Conservation (phyloP, 1,139 yeast species). For the Wickerhamomyces sp. region DNA sequence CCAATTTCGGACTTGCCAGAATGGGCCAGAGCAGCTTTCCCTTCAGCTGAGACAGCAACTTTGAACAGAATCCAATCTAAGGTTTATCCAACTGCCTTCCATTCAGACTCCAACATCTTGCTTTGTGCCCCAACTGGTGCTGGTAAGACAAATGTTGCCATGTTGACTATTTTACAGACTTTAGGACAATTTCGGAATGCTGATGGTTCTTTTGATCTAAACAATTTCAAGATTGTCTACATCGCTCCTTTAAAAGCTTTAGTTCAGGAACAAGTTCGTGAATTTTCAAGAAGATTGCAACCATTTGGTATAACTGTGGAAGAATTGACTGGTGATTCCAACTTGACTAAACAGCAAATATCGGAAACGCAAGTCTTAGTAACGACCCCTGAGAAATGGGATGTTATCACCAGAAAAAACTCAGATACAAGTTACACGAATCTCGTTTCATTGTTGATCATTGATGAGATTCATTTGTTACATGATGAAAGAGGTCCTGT, state of each 20-base stretch:
- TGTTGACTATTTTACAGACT: constrained; percentile 66
- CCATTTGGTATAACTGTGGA: constrained; percentile 69
- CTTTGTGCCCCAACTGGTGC: constrained; percentile 99
- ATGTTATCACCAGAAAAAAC: constrained; percentile 81
- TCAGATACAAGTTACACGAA: constrained; percentile 58
- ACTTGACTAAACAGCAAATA: constrained; percentile 72
- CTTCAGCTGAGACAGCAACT: constrained; percentile 55
- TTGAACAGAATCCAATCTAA: constrained; percentile 82
- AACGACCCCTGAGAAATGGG: constrained; percentile 98
- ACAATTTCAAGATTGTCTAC: constrained; percentile 73
- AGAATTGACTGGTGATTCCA: constrained; percentile 90
- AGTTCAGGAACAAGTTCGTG: constrained; percentile 92
- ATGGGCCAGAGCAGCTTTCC: constrained; percentile 82
- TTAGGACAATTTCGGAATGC: constrained; percentile 47
- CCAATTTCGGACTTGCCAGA: constrained; percentile 61
- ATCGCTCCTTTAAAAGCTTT: constrained; percentile 93
- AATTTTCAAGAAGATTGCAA: constrained; percentile 66
- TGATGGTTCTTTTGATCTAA: constrained; percentile 45
- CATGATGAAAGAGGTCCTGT: constrained; percentile 98
- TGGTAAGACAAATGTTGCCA: constrained; percentile 95
- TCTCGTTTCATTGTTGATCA: constrained; percentile 67
- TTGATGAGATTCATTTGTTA: constrained; percentile 89
- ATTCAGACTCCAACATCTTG: constrained; percentile 63
- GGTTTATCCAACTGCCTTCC: constrained; percentile 74
- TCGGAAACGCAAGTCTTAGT: constrained; percentile 77